Evolutionary conservation across 495 filamentous ascomycete genomes (phyloP), one percentile per base, ranked within the genome.

Genomic region (Cairneyella variabilis): DNA sequence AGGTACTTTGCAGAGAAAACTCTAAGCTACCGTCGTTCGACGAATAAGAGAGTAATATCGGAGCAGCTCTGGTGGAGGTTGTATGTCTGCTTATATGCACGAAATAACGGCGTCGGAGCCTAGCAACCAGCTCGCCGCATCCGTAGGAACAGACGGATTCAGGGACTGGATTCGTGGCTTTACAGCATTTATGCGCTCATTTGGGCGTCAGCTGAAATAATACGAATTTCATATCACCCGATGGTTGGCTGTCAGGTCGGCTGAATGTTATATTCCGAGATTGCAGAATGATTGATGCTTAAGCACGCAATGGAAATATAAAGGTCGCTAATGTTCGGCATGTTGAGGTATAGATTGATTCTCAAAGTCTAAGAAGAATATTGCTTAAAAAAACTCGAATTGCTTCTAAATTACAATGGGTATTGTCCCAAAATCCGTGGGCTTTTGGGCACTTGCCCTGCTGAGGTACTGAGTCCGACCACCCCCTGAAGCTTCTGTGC

Each of bases 381-480:
- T 16, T 4, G 11, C n/a, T 7, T 2, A 28, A 10, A 44, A 34
- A 27, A 11, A 46, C 11, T 21, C 8, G 16, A 3, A 30, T 46
- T 25, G 20, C n/a, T 23, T 40, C 2, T 11, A 21, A 37, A 10
- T 30, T 9, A 54, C 23, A n/a, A 51, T 57, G 47, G 40, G 28
- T 20, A 51, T 45, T 4, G 12, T 21, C 8, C 17, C 11, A 32
- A 48, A 42, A 16, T 5, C 37, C 5, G 3, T 55, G 23, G 26
- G 44, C n/a, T 3, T 55, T 23, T 21, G 41, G 18, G 54, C 25
- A 30, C 27, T 57, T 20, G 48, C 42, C 28, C 18, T 42, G 1
- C 34, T 57, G 12, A 40, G 54, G 54, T 57, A 46, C 21, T 36
- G 28, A 28, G 12, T 26, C 9, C 18, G 25, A 17, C 16, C 6